Evolutionary conservation across 768 basidiomycete genomes (phyloP).

Genomic region (Phylloporus scabripes): DNA sequence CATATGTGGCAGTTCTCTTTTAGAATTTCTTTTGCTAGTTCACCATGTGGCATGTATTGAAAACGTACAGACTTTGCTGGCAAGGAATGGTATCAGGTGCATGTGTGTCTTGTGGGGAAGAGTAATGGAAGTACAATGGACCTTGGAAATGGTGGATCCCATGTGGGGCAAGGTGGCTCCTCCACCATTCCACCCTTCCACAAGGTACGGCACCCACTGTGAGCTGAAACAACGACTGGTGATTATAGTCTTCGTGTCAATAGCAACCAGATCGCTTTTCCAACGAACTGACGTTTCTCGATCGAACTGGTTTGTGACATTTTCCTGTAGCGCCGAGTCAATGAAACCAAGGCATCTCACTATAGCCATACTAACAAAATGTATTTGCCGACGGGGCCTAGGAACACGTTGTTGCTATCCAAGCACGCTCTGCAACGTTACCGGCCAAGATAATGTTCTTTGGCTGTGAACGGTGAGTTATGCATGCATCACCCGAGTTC

Average conservation of each 20-base stretch:
- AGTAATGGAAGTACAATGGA: constrained; percentile 15
- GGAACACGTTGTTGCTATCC: constrained; percentile 10
- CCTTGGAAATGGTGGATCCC: constrained; percentile 6
- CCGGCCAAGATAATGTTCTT: neutral
- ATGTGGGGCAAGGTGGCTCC: neutral
- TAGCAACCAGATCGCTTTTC: neutral
- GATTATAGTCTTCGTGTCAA: neutral
- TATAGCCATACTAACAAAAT: neutral
- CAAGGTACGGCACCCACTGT: constrained; percentile 1
- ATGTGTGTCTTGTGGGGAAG: constrained; percentile 12
- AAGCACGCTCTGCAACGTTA: neutral
- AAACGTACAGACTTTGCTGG: constrained; percentile 16
- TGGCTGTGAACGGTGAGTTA: neutral
- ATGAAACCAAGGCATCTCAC: neutral
- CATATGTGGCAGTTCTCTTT: constrained; percentile 8
- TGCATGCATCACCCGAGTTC: neutral
- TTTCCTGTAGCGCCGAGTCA: neutral
- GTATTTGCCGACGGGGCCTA: neutral
- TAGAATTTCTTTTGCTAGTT: constrained; percentile 10
- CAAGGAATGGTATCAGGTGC: constrained; percentile 8
- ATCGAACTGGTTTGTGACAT: neutral
- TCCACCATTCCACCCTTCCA: neutral
- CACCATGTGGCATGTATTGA: constrained; percentile 13
- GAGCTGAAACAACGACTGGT: neutral
- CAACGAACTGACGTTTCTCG: neutral